phyloP scores from a whole-genome alignment of 768 basidiomycete species.

The Agaricus sinodeliciosus region DNA sequence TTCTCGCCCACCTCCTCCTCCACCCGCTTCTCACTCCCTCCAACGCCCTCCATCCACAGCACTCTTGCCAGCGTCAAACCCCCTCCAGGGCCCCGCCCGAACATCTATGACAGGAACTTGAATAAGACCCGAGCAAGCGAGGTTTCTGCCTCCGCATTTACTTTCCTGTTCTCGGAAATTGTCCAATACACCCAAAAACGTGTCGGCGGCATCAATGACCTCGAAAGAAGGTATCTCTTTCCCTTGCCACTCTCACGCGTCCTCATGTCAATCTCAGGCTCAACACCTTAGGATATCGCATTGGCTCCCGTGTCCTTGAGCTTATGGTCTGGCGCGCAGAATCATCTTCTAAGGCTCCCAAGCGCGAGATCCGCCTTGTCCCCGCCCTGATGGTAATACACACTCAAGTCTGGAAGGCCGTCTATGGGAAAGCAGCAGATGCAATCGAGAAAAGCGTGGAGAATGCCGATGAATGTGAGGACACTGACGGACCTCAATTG shows the following conservation, averaged over 20 bases:
- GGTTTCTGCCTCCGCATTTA: constrained; percentile 77
- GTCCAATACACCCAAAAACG: constrained; percentile 96
- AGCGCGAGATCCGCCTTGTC: constrained; percentile 85
- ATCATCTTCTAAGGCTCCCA: constrained; percentile 79
- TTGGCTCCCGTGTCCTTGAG: constrained; percentile 83
- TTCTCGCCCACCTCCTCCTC: constrained; percentile 54
- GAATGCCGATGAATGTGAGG: constrained; percentile 90
- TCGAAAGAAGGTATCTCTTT: constrained; percentile 77
- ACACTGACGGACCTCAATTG: background rate
- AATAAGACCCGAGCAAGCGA: constrained; percentile 84
- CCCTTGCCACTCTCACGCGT: background rate
- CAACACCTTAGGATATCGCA: constrained; percentile 89
- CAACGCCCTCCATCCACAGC: constrained; percentile 43
- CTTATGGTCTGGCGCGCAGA: constrained; percentile 79
- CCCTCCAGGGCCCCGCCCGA: constrained; percentile 42
- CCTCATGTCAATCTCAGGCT: constrained; percentile 42
- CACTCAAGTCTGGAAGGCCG: constrained; percentile 90
- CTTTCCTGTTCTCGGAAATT: constrained; percentile 89
- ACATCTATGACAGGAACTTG: constrained; percentile 84
- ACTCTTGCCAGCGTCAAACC: constrained; percentile 26
- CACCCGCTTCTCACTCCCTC: constrained; percentile 64
- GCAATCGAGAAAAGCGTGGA: constrained; percentile 95
- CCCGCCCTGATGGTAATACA: constrained; percentile 92
- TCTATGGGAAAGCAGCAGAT: constrained; percentile 91
- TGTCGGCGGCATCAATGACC: constrained; percentile 89